Base-by-base conservation (phyloP, 1,139 yeast genomes). In the Pichia sp. region DNA sequence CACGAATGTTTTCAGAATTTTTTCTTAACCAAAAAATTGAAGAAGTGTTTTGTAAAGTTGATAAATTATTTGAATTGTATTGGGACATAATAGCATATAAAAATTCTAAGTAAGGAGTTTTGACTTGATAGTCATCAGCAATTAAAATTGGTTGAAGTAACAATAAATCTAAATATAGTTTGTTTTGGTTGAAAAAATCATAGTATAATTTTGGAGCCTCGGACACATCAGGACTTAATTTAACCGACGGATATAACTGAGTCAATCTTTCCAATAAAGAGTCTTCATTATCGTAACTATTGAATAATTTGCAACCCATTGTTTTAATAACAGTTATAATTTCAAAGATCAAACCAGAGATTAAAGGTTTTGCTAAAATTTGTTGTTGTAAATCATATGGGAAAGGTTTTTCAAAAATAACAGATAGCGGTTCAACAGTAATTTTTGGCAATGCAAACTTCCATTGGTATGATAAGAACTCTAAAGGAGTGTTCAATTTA, bases 61-160 rank as follows among this genome's bases (percentile, higher is more conserved):
- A 57, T 2, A 47, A 41, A 51, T 61, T 61, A 59, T 80, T 83
- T 54, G 74, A 77, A 48, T 73, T 73, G 50, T 73, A 74, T 62
- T 85, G 95, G 56, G 87, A 81, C 72, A 86, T 71, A 51, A 83
- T 77, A 3, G 96, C 88, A 63, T 87, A 89, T 51, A 87, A 69
- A 59, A 87, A 86, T 66, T 89, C 97, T 65, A 89, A 73, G 63
- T 89, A 89, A 3, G 97, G 96, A 1, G 96, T 86, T 62, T 86
- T 82, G 47, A 88, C 81, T 42, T 85, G 82, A 60, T 78, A 77
- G 63, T 88, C 96, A 66, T 88, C 96, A 18, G 94, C 95, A 51
- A 88, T 70, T 48, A 89, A 70, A 50, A 89, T 89, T 4, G 96
- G 96, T 63, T 88, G 95, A 52, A 89, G 72, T 49, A 89, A 68